Evolutionary conservation across 169 alveolate genomes (phyloP).

Genomic region (Cryptosporidium viatorum): DNA sequence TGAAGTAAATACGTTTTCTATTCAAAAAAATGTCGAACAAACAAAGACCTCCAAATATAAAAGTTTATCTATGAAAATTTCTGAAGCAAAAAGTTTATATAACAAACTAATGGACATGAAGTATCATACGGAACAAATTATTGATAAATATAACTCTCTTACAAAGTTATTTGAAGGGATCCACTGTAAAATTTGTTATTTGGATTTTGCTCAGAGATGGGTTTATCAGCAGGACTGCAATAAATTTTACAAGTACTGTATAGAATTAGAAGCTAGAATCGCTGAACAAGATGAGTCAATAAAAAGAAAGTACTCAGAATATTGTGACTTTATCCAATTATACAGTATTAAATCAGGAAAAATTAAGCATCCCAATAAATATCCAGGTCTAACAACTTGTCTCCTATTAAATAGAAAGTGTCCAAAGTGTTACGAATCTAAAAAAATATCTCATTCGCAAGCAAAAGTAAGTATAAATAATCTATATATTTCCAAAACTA

Average conservation of each 20-base stretch:
- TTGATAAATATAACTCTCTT: conserved; percentile 37
- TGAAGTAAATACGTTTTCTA: not conserved
- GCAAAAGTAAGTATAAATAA: conserved; percentile 30
- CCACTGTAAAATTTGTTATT: conserved; percentile 45
- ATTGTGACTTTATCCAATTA: conserved; percentile 35
- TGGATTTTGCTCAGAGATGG: conserved; percentile 68
- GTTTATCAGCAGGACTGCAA: conserved; percentile 59
- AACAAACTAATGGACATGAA: conserved; percentile 30
- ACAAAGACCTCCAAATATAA: not conserved
- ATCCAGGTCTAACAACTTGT: conserved; percentile 36
- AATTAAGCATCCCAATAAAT: not conserved
- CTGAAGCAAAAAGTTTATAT: conserved; percentile 29
- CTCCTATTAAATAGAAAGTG: conserved; percentile 22
- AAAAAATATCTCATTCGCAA: conserved; percentile 23
- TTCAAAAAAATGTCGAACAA: not conserved
- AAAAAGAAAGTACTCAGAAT: conserved; percentile 16
- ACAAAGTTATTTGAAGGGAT: conserved; percentile 28
- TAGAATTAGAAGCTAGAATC: conserved; percentile 64
- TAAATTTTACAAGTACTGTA: conserved; percentile 36
- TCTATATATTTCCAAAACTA: not conserved
- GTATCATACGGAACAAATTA: conserved; percentile 8
- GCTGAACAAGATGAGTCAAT: conserved; percentile 55
- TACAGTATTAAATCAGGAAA: conserved; percentile 2
- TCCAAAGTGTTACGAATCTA: conserved; percentile 40
- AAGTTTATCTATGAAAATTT: conserved; percentile 10